Evolutionary conservation across 176 grass and related monocot genomes (phyloP).

Genomic region (Zoysia japonica): DNA sequence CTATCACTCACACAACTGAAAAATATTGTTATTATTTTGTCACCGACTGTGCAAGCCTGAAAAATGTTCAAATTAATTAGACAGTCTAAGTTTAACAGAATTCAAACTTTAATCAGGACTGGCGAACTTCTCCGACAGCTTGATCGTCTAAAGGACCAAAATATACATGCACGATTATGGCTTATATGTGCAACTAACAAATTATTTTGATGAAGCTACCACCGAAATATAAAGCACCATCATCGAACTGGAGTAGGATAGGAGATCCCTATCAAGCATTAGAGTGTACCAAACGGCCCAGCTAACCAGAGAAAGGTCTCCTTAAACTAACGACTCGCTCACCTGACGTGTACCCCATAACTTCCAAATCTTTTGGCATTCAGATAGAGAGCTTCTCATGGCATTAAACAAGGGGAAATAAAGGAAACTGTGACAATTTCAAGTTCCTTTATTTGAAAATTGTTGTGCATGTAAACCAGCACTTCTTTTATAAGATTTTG

Average conservation of each 20-base stretch:
- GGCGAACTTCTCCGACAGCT: neutral
- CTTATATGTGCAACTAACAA: neutral
- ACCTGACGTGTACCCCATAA: constrained; percentile 38
- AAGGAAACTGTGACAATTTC: neutral
- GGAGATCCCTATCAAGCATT: constrained; percentile 39
- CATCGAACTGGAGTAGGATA: constrained; percentile 34
- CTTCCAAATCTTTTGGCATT: constrained; percentile 25
- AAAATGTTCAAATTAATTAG: too few species aligned
- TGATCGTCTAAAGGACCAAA: neutral
- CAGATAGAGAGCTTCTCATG: neutral
- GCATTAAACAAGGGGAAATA: neutral
- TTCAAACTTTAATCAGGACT: neutral
- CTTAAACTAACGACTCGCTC: constrained; percentile 43
- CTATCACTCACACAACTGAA: too few species aligned
- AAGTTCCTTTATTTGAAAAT: neutral
- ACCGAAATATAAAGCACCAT: constrained; percentile 22
- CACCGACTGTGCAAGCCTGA: too few species aligned
- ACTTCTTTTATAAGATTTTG: too few species aligned
- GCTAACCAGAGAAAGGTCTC: constrained; percentile 39
- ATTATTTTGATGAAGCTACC: neutral
- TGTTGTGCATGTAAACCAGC: neutral
- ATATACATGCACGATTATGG: neutral
- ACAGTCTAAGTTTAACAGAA: neutral
- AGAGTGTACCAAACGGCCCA: constrained; percentile 28
- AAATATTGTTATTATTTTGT: too few species aligned